Evolutionary conservation across 352 stramenopile species (phyloP), one percentile per base, ranked within the genome.

Genomic region (Pythium aristosporum): DNA sequence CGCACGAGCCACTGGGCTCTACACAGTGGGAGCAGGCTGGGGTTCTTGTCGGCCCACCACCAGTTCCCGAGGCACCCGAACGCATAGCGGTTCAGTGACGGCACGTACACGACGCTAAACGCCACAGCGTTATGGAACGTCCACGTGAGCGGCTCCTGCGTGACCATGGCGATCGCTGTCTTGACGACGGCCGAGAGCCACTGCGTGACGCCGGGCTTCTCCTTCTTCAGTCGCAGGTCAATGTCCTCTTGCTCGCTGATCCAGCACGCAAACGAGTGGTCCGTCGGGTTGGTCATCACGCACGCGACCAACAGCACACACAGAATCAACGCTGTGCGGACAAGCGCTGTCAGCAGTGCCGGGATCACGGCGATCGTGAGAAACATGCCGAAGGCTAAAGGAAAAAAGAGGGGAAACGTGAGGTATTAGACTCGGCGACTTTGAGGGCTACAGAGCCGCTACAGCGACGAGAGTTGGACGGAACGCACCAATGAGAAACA

Each of bases 101-200:
- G 74, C 9, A 94, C 81, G 50, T 82, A 75, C 34, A 86, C 82
- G 44, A 94, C 73, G 20, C 76, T 91, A 61, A 88, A 91, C 21
- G 77, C 58, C 9, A 91, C 25, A 8, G 67, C 73, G 41, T 92
- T 92, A 55, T 91, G 58, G 30, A 76, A 75, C 16, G 69, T 71
- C 85, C 85, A 94, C 10, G 65, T 75, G 18, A 90, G 74, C 28
- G 73, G 68, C 30, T 92, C 79, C 55, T 92, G 86, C 49, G 67
- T 72, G 28, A 90, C 72, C 42, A 88, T 71, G 48, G 77, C 68
- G 61, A 90, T 87, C 12, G 81, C 81, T 10, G 83, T 88, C 60
- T 89, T 80, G 58, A 88, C 85, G 39, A 89, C 71, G 25, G 80
- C 79, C 36, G 79, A 87, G 63, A 92, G 72, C 80, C 80, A 90